Percentiles rank a stretch among this genome's conserved stretches.
Evolutionary conservation across 257 asterid species (phyloP).

Genomic region (Penstemon barbatus): DNA sequence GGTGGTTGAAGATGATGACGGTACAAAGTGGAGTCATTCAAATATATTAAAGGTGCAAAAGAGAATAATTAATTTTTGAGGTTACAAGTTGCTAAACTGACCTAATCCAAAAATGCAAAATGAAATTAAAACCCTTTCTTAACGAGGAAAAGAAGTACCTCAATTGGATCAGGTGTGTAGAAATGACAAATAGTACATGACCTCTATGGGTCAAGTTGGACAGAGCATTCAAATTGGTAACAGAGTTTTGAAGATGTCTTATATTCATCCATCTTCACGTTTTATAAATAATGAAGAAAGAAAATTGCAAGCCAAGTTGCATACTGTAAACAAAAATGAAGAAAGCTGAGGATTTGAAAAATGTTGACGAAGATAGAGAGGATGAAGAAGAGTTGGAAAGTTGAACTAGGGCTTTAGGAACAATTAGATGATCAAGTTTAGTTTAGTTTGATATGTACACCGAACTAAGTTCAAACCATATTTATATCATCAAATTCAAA

Average conservation of each 20-base stretch:
- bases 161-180: conserved; percentile 28
- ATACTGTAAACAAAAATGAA: conserved; percentile 45
- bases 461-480: conserved; percentile 49
- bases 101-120: no score
- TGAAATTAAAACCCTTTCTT: no score
- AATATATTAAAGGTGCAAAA: no score
- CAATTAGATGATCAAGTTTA: no score
- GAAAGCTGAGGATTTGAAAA: conserved; percentile 43
- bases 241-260: neutral
- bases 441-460: neutral
- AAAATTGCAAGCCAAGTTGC: conserved; percentile 56
- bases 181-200: conserved; percentile 31
- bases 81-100: no score
- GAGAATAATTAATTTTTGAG: no score
- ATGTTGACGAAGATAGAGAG: conserved; percentile 56
- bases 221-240: conserved; percentile 69
- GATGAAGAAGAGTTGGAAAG: conserved; percentile 68
- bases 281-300: conserved; percentile 26
- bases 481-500: conserved; percentile 37
- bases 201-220: conserved; percentile 60
- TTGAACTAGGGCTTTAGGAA: conserved; percentile 51
- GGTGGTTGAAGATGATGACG: no score
- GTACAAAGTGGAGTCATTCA: no score
- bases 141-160: neutral
- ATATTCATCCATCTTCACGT: neutral